Conservation (phyloP, 352 stramenopile species). For the Pythium rhizo-oryzae region DNA sequence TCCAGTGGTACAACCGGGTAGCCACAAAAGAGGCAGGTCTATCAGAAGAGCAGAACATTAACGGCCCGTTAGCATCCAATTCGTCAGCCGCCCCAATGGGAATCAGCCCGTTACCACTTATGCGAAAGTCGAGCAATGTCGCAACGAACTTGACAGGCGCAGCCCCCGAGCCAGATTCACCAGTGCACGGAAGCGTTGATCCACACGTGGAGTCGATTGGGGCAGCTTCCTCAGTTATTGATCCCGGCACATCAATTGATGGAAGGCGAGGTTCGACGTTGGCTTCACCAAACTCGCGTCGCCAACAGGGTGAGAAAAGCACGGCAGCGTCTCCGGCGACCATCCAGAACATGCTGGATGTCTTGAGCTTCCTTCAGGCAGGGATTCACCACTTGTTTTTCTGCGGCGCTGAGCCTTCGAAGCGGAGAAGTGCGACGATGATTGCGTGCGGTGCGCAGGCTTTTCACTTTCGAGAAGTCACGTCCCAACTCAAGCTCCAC, state of each 20-base stretch:
- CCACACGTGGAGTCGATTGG: neutral
- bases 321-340: slow-evolving; percentile 32
- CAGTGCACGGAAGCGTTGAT: neutral
- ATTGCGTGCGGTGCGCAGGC: slow-evolving; percentile 55
- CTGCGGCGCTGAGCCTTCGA: slow-evolving; percentile 42
- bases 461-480: slow-evolving; percentile 57
- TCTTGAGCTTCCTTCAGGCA: slow-evolving; percentile 54
- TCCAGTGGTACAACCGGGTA: slow-evolving; percentile 64
- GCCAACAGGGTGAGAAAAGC: slow-evolving; percentile 33
- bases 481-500: slow-evolving; percentile 27
- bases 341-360: slow-evolving; percentile 53
- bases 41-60: neutral
- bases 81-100: slow-evolving; percentile 8
- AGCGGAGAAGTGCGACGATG: slow-evolving; percentile 45
- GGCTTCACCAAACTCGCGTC: slow-evolving; percentile 15
- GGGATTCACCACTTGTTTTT: slow-evolving; percentile 45
- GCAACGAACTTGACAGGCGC: neutral
- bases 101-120: slow-evolving; percentile 6
- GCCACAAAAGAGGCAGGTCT: slow-evolving; percentile 21
- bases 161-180: neutral
- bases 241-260: neutral
- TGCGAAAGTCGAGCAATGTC: slow-evolving; percentile 30
- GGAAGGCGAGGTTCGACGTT: neutral
- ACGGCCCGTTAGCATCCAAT: neutral
- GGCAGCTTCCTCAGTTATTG: neutral